Conservation (phyloP, 78 protist genomes). For the Dictyostelium capitatum region DNA sequence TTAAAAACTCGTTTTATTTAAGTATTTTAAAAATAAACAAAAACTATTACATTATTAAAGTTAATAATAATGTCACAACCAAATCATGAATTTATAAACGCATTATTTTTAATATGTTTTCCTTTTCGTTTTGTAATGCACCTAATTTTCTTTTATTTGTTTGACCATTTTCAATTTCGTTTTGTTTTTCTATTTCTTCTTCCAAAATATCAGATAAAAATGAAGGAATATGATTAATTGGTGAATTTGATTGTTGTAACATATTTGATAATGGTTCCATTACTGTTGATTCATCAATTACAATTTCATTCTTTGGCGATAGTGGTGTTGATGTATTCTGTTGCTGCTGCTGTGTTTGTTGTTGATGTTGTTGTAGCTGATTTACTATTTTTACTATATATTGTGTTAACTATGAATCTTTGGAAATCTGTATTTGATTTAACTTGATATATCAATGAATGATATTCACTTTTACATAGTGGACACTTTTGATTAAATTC, state of each 20-base stretch:
- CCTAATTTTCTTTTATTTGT: too few species aligned
- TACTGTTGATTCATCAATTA: background rate
- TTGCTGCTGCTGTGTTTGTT: background rate
- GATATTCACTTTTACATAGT: slow-evolving; percentile 40
- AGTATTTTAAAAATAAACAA: too few species aligned
- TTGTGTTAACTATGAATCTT: slow-evolving; percentile 28
- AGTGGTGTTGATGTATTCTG: too few species aligned
- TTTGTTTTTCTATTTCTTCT: slow-evolving; percentile 4
- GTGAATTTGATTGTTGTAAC: background rate
- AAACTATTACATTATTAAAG: too few species aligned
- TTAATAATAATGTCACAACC: too few species aligned
- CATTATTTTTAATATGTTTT: too few species aligned
- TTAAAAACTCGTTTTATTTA: too few species aligned
- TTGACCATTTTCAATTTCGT: background rate
- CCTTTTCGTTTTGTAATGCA: too few species aligned
- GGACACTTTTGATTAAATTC: slow-evolving; percentile 61
- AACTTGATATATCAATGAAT: slow-evolving; percentile 58
- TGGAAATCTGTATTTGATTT: slow-evolving; percentile 70
- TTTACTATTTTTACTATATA: too few species aligned
- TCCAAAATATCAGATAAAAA: background rate
- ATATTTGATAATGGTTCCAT: background rate
- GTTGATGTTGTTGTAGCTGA: background rate
- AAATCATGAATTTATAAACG: too few species aligned
- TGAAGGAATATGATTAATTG: slow-evolving; percentile 5
- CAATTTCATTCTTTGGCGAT: background rate